A percentile compares a stretch with the other conserved stretches of the same genome.
Conservation (phyloP, 1,284 basidiomycete species). For the Ustilago curta region DNA sequence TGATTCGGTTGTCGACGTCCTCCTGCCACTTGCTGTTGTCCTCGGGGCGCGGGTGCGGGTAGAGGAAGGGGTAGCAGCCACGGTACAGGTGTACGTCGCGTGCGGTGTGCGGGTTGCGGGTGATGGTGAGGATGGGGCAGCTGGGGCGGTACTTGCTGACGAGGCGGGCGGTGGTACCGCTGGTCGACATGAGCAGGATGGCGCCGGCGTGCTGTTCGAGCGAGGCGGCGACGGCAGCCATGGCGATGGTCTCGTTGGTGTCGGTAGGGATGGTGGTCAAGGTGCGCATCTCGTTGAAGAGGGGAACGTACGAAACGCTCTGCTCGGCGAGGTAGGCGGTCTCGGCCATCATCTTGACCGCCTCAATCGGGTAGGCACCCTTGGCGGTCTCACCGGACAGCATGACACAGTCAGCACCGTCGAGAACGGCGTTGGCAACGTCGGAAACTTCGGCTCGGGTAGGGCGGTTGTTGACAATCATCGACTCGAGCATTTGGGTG, state of each 20-base stretch:
- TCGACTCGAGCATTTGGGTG: conserved; percentile 98
- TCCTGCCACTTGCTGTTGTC: conserved; percentile 91
- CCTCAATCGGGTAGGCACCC: conserved; percentile 68
- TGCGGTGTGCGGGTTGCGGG: conserved; percentile 93
- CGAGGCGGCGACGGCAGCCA: conserved; percentile 66
- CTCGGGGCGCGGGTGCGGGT: conserved; percentile 90
- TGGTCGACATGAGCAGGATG: conserved; percentile 93
- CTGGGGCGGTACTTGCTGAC: conserved; percentile 95
- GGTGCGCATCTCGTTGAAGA: conserved; percentile 72
- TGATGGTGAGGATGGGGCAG: conserved; percentile 91
- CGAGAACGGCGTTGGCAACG: conserved; percentile 69
- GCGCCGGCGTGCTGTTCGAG: conserved; percentile 69
- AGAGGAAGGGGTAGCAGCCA: conserved; percentile 97
- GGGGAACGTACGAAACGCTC: conserved; percentile 65
- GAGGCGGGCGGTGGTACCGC: conserved; percentile 92
- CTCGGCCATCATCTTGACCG: conserved; percentile 72
- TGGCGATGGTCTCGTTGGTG: conserved; percentile 68
- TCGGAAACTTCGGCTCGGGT: conserved; percentile 69
- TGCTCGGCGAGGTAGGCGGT: conserved; percentile 69
- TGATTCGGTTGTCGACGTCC: conserved; percentile 78
- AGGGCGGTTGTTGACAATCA: conserved; percentile 69
- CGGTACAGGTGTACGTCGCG: conserved; percentile 97
- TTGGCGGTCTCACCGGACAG: conserved; percentile 69
- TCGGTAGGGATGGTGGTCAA: conserved; percentile 65
- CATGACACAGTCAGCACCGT: conserved; percentile 70